Evolutionary conservation across 2,329 filamentous ascomycete species (phyloP).

Genomic region (Cladophialophora psammophila): DNA sequence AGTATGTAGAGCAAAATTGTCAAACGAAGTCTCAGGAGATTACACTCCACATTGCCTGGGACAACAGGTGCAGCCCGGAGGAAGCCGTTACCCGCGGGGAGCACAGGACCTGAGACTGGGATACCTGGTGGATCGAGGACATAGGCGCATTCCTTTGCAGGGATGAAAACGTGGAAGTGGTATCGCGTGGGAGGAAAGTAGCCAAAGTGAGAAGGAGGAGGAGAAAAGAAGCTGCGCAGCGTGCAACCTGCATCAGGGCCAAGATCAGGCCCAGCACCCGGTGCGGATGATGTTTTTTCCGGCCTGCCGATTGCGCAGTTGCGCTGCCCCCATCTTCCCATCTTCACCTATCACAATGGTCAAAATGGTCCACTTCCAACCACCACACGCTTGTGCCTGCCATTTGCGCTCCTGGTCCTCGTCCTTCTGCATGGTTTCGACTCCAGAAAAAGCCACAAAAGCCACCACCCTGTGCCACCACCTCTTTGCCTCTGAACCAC

Average conservation of each 20-base stretch:
- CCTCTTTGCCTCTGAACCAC: neutral
- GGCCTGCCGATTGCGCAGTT: neutral
- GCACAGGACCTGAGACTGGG: neutral
- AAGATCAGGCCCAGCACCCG: neutral
- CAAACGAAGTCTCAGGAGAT: neutral
- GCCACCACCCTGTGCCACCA: neutral
- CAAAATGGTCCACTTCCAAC: neutral
- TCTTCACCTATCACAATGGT: neutral
- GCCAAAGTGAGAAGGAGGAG: neutral
- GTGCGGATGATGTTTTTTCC: slow-evolving; percentile 1
- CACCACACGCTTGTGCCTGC: neutral
- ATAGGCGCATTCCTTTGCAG: neutral
- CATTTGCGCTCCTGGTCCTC: neutral
- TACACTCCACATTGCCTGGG: neutral
- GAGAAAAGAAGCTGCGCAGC: neutral
- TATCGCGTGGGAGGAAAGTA: neutral
- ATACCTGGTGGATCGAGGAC: neutral
- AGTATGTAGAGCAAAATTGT: neutral
- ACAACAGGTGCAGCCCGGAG: neutral
- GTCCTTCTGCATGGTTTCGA: neutral
- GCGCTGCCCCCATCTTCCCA: neutral
- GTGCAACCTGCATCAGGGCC: neutral
- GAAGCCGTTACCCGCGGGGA: neutral
- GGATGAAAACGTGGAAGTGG: neutral
- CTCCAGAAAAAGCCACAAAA: neutral